These are phyloP conservation scores for Staphylotrichum longicolle DNA, from an alignment of 495 filamentous ascomycete species.

Conservation along the genomic window DNA sequence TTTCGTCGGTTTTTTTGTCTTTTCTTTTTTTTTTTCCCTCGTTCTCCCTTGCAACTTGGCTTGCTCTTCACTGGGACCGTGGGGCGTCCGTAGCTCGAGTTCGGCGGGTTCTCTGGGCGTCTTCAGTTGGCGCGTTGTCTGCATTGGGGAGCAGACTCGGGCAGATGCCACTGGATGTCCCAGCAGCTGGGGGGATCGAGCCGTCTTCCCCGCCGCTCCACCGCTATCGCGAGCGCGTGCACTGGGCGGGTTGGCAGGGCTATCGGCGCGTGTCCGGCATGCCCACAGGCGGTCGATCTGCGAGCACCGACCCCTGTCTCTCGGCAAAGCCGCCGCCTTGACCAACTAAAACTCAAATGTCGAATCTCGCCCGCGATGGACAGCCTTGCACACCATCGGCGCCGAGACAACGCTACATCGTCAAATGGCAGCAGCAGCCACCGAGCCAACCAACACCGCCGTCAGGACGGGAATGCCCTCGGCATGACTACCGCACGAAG, in stretches of 20 bases:
- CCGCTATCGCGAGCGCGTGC: constrained; percentile 1
- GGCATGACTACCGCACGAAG: constrained; percentile 42
- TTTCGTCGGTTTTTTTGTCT: too few species aligned
- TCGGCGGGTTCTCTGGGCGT: background rate
- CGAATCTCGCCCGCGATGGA: constrained; percentile 37
- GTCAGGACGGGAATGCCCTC: constrained; percentile 33
- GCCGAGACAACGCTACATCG: constrained; percentile 35
- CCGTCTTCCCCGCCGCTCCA: constrained; percentile 4
- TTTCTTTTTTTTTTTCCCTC: too few species aligned
- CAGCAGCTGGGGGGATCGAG: too few species aligned
- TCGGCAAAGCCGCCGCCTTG: constrained; percentile 37
- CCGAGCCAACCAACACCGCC: constrained; percentile 29
- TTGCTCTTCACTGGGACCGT: background rate
- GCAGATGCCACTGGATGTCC: too few species aligned
- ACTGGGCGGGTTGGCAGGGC: constrained; percentile 14
- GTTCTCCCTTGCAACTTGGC: background rate
- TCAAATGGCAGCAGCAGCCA: constrained; percentile 37
- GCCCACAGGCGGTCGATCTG: constrained; percentile 26
- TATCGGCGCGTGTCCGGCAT: constrained; percentile 23
- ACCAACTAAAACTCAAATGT: constrained; percentile 42
- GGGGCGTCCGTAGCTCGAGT: background rate
- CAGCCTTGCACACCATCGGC: constrained; percentile 28
- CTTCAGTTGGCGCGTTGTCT: background rate
- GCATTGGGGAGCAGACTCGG: too few species aligned
- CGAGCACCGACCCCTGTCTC: constrained; percentile 33